Evolutionary conservation across 768 basidiomycete genomes (phyloP).

Genomic region (Tulasnella sp.): DNA sequence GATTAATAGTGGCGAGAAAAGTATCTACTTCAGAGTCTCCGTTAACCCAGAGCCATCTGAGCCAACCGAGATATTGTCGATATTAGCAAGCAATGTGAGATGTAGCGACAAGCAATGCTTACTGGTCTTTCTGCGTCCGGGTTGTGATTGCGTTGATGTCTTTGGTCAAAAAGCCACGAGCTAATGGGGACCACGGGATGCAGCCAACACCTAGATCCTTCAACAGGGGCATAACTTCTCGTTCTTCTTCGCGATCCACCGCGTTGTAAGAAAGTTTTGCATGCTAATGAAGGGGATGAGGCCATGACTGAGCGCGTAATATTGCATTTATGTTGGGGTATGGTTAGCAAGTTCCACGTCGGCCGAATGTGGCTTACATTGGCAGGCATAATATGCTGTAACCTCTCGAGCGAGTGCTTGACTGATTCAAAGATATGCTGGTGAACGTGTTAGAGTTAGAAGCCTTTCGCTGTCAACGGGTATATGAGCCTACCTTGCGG

Average conservation of each 20-base stretch:
- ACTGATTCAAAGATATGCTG: slow-evolving; percentile 35
- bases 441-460: not conserved
- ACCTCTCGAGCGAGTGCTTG: slow-evolving; percentile 26
- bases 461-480: not conserved
- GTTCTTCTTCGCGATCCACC: slow-evolving; percentile 21
- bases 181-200: slow-evolving; percentile 17
- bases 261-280: slow-evolving; percentile 20
- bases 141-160: slow-evolving; percentile 8
- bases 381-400: slow-evolving; percentile 31
- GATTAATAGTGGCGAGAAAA: no score
- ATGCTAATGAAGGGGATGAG: slow-evolving; percentile 20
- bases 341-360: slow-evolving; percentile 14
- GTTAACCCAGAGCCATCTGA: no score
- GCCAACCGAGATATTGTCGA: no score
- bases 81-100: no score
- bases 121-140: slow-evolving; percentile 3
- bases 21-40: no score
- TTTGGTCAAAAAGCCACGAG: slow-evolving; percentile 12
- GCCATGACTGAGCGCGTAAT: slow-evolving; percentile 16
- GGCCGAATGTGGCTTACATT: slow-evolving; percentile 20
- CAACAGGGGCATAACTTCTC: slow-evolving; percentile 19
- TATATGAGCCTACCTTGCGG: slow-evolving; percentile 29
- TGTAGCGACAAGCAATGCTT: no score
- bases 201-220: slow-evolving; percentile 13
- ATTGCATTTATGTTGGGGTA: slow-evolving; percentile 15